Evolutionary conservation across 2,329 filamentous ascomycete genomes (phyloP), one percentile per base, ranked within the genome.

Genomic region (Furcasterigmium sp.): DNA sequence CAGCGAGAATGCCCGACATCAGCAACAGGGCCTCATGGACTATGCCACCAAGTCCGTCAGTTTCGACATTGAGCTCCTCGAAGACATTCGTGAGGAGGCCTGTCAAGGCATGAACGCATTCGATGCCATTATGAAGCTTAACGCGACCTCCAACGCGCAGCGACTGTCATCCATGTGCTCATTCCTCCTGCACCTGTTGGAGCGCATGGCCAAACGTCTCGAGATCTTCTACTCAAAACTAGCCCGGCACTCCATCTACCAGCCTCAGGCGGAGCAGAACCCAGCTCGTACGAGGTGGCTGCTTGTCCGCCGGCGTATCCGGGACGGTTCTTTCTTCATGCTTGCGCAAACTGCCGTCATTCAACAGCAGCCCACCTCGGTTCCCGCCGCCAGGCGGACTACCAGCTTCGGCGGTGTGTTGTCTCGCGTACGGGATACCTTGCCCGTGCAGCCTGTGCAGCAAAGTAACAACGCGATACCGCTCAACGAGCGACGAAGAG

Each of bases 41-140:
- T 78, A 78, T 44, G 72, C 73, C 1, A 61, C 65, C 14, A 67
- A 63, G 43, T 71, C 68, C 3, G 70, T 76, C 0, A 61, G 72
- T 46, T 62, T 75, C 3, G 73, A 78, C 37, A 74, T 77, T 41
- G 67, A 70, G 42, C 66, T 78, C 2, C 63, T 78, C 3, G 73
- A 78, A 46, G 69, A 74, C 42, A 68, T 78, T 2, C 66, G 75
- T 7, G 68, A 72, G 38, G 74, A 78, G 48, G 71, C 69, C 0
- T 76, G 73, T 41, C 61, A 62, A 18, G 75, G 75, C 8, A 78
- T 78, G 72, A 73, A 78, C 46, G 74, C 74, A 1, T 75, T 75
- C 20, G 71, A 70, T 36, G 64, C 61, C 18, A 60, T 77, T 21
- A 67, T 67, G 50, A 58, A 59, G 18, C 59, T 68, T 18, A 66